Evolutionary conservation across 768 basidiomycete genomes (phyloP).

Genomic region (Podaxis sp.): DNA sequence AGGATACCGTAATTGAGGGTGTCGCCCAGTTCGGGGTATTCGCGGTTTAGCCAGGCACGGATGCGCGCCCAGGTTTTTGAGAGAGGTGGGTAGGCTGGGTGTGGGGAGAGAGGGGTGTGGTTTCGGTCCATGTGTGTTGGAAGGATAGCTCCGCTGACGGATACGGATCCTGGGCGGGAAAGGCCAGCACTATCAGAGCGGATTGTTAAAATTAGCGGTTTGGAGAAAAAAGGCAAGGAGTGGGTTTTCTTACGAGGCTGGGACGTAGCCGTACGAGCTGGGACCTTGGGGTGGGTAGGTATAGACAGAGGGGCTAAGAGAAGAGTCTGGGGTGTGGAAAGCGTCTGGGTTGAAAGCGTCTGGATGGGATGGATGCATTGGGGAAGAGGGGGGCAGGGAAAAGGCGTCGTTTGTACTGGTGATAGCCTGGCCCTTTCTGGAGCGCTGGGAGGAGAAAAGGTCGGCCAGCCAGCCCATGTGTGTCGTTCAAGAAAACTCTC

Average conservation of each 20-base stretch:
- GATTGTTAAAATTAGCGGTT: constrained; percentile 6
- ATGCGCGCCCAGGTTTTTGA: constrained; percentile 82
- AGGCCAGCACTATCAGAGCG: constrained; percentile 33
- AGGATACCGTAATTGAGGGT: constrained; percentile 92
- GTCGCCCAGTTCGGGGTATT: constrained; percentile 94
- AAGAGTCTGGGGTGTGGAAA: constrained; percentile 47
- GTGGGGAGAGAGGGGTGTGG: constrained; percentile 43
- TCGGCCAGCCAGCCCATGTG: constrained; percentile 74
- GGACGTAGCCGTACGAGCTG: constrained; percentile 58
- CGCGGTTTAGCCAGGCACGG: constrained; percentile 73
- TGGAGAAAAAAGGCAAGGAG: background rate
- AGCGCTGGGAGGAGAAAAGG: constrained; percentile 57
- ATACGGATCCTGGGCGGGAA: constrained; percentile 31
- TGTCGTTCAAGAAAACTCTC: background rate
- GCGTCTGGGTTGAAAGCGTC: constrained; percentile 61
- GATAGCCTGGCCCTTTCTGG: constrained; percentile 64
- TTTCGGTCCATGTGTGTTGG: constrained; percentile 64
- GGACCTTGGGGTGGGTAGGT: constrained; percentile 77
- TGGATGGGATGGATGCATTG: constrained; percentile 46
- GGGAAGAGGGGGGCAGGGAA: constrained; percentile 76
- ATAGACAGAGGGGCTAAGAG: constrained; percentile 49
- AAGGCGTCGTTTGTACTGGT: constrained; percentile 87
- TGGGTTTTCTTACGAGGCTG: constrained; percentile 47
- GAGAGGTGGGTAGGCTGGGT: constrained; percentile 71
- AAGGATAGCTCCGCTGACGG: constrained; percentile 54